Conservation (phyloP, 805 yeast genomes). For the Yarrowia deformans region DNA sequence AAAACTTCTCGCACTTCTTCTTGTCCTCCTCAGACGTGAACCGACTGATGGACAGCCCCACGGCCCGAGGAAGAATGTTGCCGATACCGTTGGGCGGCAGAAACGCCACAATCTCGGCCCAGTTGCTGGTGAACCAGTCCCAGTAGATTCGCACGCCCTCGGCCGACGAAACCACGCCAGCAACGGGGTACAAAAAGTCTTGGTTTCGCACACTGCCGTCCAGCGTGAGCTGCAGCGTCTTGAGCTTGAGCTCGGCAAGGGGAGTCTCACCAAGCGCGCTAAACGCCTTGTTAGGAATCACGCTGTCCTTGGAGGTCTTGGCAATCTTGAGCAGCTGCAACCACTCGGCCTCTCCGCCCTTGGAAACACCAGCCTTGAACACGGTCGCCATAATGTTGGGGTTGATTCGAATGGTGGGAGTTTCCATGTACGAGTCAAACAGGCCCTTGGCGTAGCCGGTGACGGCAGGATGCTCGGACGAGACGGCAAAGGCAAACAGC, state of each 20-base stretch:
- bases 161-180: conserved; percentile 68
- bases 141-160: conserved; percentile 74
- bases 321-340: conserved; percentile 68
- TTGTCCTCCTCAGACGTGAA: conserved; percentile 64
- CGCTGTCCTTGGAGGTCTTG: conserved; percentile 64
- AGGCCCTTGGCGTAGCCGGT: conserved; percentile 51
- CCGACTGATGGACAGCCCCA: conserved; percentile 65
- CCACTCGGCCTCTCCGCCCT: conserved; percentile 68
- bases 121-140: conserved; percentile 72
- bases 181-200: conserved; percentile 80
- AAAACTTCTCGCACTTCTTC: conserved; percentile 60
- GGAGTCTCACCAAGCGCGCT: conserved; percentile 70
- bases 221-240: conserved; percentile 63
- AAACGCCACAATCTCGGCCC: conserved; percentile 69
- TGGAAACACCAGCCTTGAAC: conserved; percentile 68
- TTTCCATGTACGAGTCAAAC: conserved; percentile 59
- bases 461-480: conserved; percentile 49
- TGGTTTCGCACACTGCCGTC: conserved; percentile 68
- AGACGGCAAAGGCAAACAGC: conserved; percentile 53
- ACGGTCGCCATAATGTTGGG: conserved; percentile 75
- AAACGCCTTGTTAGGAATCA: conserved; percentile 74
- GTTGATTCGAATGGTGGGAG: conserved; percentile 70
- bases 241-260: conserved; percentile 59
- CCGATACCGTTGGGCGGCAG: conserved; percentile 75
- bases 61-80: conserved; percentile 77